Base-by-base conservation (phyloP, 768 basidiomycete genomes). In the Rhodosporidiobolus odoratus region DNA sequence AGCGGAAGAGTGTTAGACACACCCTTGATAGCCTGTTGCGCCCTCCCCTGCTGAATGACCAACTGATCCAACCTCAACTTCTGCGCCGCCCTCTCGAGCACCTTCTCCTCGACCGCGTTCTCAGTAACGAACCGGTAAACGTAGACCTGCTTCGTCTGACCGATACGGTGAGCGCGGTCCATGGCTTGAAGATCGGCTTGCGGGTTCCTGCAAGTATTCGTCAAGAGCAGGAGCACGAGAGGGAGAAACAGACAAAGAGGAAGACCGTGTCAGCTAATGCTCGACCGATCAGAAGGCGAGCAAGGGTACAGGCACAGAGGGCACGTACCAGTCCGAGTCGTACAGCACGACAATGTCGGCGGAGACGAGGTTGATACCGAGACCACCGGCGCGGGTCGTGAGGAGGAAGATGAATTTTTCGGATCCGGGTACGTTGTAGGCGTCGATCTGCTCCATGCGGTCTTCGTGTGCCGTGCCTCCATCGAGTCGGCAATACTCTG, bases 111-210 rank as follows among this genome's bases (percentile, higher is more conserved):
- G 12, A 96, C 94, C 66, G 91, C 93, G 57, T 89, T 90, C 76
- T 95, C 91, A 0, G 94, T 95, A 76, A 96, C 89, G 79, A 96
- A 95, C n/a, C 94, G 83, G 83, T 91, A 98, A 8, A 96, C 94
- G 76, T 92, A 94, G 27, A 96, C 94, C 80, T 97, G 93, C 81
- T 95, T 97, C 54, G 91, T 95, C 81, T 97, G 93, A 5, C 93
- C 93, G 71, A 95, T 95, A 66, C 92, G 90, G 81, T 95, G 93
- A 0, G 94, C 94, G 59, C 70, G 74, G 52, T 73, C 74, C 71
- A 96, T 97, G 8, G 96, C 96, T 79, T 99, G 96, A 56, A 99
- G 81, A 82, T 99, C 96, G 3, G 95, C 96, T 81, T 99, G 96
- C 2, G 96, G 95, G 79, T 98, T 99, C 92, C 89, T 92, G 74